Evolutionary conservation across 805 yeast species (phyloP).

Genomic region (Lachancea mirantina): DNA sequence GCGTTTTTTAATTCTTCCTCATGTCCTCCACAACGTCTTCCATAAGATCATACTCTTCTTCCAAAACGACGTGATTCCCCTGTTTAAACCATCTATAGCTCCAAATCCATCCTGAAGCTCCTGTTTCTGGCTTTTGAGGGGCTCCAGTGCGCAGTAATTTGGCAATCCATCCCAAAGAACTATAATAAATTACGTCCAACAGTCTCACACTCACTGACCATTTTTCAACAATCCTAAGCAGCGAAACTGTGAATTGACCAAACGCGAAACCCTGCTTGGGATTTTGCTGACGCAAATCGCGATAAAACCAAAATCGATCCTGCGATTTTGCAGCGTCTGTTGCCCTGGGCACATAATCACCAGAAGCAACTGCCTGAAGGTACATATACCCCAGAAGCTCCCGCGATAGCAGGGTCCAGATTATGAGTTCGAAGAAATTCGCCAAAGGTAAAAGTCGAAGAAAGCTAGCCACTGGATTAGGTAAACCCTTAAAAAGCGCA

Average conservation of each 20-base stretch:
- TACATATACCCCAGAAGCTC: constrained; percentile 6
- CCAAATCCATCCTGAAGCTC: constrained; percentile 5
- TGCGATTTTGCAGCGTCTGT: constrained; percentile 1
- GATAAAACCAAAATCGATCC: constrained; percentile 3
- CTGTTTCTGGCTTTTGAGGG: neutral
- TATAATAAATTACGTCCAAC: constrained; percentile 3
- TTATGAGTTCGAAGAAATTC: constrained; percentile 6
- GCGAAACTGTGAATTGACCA: constrained; percentile 4
- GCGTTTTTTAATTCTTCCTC: constrained; percentile 2
- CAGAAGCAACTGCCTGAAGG: neutral
- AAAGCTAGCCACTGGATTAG: constrained; percentile 8
- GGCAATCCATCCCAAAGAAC: constrained; percentile 4
- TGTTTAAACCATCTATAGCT: constrained; percentile 3
- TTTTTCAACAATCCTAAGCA: constrained; percentile 4
- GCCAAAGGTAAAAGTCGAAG: constrained; percentile 8
- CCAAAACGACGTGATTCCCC: neutral
- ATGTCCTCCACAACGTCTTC: constrained; percentile 17
- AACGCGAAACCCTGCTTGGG: constrained; percentile 5
- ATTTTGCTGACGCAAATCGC: constrained; percentile 1
- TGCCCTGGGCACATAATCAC: neutral
- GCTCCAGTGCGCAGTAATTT: constrained; percentile 1
- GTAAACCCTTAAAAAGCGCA: constrained; percentile 5
- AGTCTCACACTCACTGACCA: constrained; percentile 7
- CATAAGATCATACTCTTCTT: constrained; percentile 17
- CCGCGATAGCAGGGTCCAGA: constrained; percentile 5